Evolutionary conservation across 1,284 basidiomycete species (phyloP), one percentile per base, ranked within the genome.

Genomic region (Apiotrichum brassicae): DNA sequence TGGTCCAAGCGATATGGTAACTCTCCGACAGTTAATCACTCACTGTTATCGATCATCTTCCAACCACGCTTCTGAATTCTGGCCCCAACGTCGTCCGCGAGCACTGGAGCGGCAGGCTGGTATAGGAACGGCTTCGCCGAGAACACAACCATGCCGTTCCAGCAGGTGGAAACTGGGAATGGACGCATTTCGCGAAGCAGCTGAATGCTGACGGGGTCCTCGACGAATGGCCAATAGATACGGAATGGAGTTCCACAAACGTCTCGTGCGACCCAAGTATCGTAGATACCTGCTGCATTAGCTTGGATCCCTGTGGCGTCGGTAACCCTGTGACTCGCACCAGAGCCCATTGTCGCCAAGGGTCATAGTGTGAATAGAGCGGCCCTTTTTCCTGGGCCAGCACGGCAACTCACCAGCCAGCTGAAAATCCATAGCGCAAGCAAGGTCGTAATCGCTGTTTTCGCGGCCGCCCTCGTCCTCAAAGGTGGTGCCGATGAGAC

Each of bases 221-320:
- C 70, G 56, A 80, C 77, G 60, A 77, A 81, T 0, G 81, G 81
- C 78, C 78, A 82, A 50, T 76, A 72, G 12, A 71, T 66, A 20
- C 76, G 75, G 3, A 74, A 60, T 6, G 77, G 73, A 4, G 65
- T 61, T 9, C 68, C 76, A 48, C 75, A 74, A 46, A 71, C 64
- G 60, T 75, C 77, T 46, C 70, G 71, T 6, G 74, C 63, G 20
- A 78, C 78, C 76, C 76, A 79, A 37, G 75, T 75, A 53, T 79
- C 78, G 61, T 80, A 79, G 26, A 61, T 39, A 16, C 60, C 61
- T 60, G 43, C n/a, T 11, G 19, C 20, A 22, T 24, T 13, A 23
- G 37, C 11, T 11, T 14, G 9, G 22, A 36, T 36, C 35, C n/a
- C n/a, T 20, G 35, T 20, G n/a, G 35, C 35, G 16, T 20, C 16